Conservation (phyloP, 1,284 basidiomycete species). For the Sanghuangporus baumii region DNA sequence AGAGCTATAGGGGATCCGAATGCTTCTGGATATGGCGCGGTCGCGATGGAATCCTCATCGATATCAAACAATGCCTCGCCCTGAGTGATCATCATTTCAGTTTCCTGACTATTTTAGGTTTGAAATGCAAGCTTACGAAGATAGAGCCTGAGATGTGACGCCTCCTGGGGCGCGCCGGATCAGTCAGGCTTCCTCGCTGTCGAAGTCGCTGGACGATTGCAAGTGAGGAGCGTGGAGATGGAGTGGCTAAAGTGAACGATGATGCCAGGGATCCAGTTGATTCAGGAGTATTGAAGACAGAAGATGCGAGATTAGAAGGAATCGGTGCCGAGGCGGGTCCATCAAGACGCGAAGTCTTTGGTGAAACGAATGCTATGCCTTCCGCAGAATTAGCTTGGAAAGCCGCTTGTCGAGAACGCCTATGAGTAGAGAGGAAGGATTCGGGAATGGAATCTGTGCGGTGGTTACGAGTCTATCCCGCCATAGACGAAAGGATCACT, state of each 20-base stretch:
- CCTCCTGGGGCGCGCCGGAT: slow-evolving; percentile 62
- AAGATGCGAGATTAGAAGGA: slow-evolving; percentile 10
- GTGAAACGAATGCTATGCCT: slow-evolving; percentile 26
- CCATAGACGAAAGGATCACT: neutral
- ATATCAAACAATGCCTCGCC: slow-evolving; percentile 52
- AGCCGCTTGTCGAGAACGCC: slow-evolving; percentile 48
- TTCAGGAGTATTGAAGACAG: slow-evolving; percentile 19
- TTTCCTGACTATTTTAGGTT: neutral
- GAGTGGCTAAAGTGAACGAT: slow-evolving; percentile 44
- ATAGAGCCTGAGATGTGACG: slow-evolving; percentile 36
- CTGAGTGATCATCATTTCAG: neutral
- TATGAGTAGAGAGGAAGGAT: slow-evolving; percentile 54
- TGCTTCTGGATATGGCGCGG: slow-evolving; percentile 41
- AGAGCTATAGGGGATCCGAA: slow-evolving; percentile 32
- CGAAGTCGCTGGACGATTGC: slow-evolving; percentile 48
- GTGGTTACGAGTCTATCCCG: neutral
- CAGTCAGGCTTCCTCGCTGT: slow-evolving; percentile 60
- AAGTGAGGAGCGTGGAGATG: slow-evolving; percentile 57
- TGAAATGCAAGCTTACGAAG: neutral
- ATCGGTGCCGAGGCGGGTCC: slow-evolving; percentile 23
- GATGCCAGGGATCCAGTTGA: slow-evolving; percentile 19
- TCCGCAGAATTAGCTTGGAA: slow-evolving; percentile 37
- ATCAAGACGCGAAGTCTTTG: slow-evolving; percentile 20
- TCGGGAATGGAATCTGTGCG: slow-evolving; percentile 51
- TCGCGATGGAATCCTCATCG: slow-evolving; percentile 45